phyloP scores from a whole-genome alignment of 345 rosid genomes.

The Arabis alpina region DNA sequence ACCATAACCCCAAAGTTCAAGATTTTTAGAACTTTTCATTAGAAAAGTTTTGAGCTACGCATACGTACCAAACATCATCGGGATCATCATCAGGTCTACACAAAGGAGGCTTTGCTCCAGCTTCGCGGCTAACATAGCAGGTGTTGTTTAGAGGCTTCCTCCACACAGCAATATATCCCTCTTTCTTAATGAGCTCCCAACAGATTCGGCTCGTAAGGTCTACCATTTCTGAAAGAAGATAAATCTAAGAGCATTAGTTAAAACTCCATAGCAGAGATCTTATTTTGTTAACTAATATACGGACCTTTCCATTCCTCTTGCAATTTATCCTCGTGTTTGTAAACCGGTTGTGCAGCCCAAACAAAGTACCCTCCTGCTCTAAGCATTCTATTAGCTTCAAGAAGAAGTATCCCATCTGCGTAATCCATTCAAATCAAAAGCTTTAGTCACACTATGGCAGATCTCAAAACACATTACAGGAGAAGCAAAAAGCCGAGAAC shows the following conservation, averaged over 20 bases:
- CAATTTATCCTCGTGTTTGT: conserved; percentile 56
- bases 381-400: conserved; percentile 68
- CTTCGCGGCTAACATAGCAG: conserved; percentile 55
- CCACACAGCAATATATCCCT: conserved; percentile 66
- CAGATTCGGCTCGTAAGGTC: conserved; percentile 58
- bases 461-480: background rate
- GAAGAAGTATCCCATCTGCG: conserved; percentile 67
- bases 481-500: background rate
- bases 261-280: conserved; percentile 4
- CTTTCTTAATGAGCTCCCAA: conserved; percentile 65
- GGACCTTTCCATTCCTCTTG: conserved; percentile 66
- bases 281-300: background rate
- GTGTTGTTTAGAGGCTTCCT: conserved; percentile 63
- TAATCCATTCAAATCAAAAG: conserved; percentile 20
- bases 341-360: conserved; percentile 64
- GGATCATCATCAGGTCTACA: conserved; percentile 56
- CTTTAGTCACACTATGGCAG: background rate
- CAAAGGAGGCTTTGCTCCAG: conserved; percentile 55
- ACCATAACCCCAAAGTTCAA: conserved; percentile 26
- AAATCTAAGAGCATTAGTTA: conserved; percentile 18
- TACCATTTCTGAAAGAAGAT: conserved; percentile 55
- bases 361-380: conserved; percentile 75
- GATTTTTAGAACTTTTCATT: background rate
- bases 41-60: conserved; percentile 4
- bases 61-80: conserved; percentile 62